Base-by-base conservation (phyloP, 202 grass and related monocot genomes). In the Tripidium arundinaceum region DNA sequence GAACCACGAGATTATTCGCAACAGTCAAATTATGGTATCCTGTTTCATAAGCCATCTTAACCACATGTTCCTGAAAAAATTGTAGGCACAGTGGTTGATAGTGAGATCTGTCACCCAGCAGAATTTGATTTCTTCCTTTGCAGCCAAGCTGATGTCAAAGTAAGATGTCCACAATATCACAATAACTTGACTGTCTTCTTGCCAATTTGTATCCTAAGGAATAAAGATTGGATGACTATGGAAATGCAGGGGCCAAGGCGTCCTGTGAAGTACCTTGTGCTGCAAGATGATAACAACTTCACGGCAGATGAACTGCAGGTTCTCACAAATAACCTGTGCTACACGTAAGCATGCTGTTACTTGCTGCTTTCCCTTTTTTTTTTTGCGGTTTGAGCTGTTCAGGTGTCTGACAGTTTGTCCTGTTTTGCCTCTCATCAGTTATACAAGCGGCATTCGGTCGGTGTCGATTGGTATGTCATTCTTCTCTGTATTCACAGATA, bases 111-210 rank as follows among this genome's bases (percentile, higher is more conserved):
- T 19, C 90, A 96, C 74, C 87, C 90, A 49, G 88, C 80, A 8
- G 82, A 92, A 49, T 90, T 92, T 33, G 90, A 90, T 79, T 97
- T 97, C 66, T 97, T 89, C 72, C 41, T 97, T 16, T 83, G 74
- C 15, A 92, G 83, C 62, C 93, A 90, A 78, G 83, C 87, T 58
- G 87, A 85, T 14, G 86, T 87, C 33, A 82, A 87, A 60, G 93
- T 89, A 82, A 79, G 12, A 18, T 61, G 58, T 28, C 58, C 11
- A 61, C 12, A 61, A 13, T 12, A 29, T 29, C 59, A 62, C 25
- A 26, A 26, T 29, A 61, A 25, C 26, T 60, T 39, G 21, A 13
- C 14, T 26, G 4, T 28, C 2, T 39, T 37, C 12, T 7, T 29
- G n/a, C 6, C 37, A 27, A 39, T 22, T 22, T 26, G 45, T 52